Percentiles rank a stretch among this genome's conserved stretches.
These are phyloP conservation scores for Emydomyces testavorans DNA, from an alignment of 2,329 filamentous ascomycete species.

Conservation along the genomic window DNA sequence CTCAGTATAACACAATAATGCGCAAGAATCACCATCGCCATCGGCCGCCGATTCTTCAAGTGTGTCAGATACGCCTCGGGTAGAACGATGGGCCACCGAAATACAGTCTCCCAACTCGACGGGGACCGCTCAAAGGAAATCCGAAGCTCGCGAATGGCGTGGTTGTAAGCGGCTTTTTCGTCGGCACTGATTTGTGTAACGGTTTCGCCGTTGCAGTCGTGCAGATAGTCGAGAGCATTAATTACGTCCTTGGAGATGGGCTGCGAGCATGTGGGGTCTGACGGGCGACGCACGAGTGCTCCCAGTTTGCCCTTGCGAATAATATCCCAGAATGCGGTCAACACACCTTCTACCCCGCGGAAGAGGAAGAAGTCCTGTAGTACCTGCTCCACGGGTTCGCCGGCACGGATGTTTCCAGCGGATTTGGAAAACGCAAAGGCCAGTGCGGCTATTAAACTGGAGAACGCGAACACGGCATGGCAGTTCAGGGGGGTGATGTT, in stretches of 20 bases:
- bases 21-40: constrained; percentile 52
- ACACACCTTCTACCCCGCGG: constrained; percentile 22
- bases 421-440: constrained; percentile 23
- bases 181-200: constrained; percentile 16
- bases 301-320: constrained; percentile 20
- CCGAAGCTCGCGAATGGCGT: constrained; percentile 19
- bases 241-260: constrained; percentile 18
- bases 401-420: constrained; percentile 14
- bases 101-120: constrained; percentile 34
- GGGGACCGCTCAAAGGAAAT: constrained; percentile 18
- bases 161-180: constrained; percentile 19
- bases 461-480: constrained; percentile 26
- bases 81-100: constrained; percentile 50
- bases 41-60: constrained; percentile 47
- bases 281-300: constrained; percentile 16
- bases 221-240: constrained; percentile 17
- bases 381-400: constrained; percentile 20
- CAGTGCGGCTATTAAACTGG: constrained; percentile 23
- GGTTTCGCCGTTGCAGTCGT: constrained; percentile 17
- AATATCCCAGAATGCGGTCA: constrained; percentile 19
- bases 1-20: constrained; percentile 56
- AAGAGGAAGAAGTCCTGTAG: constrained; percentile 22
- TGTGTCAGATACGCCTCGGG: constrained; percentile 54
- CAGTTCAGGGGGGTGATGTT: constrained; percentile 24
- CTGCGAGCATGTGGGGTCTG: constrained; percentile 13